phyloP scores from a whole-genome alignment of 768 basidiomycete genomes.

The Pulveroboletus sp. region DNA sequence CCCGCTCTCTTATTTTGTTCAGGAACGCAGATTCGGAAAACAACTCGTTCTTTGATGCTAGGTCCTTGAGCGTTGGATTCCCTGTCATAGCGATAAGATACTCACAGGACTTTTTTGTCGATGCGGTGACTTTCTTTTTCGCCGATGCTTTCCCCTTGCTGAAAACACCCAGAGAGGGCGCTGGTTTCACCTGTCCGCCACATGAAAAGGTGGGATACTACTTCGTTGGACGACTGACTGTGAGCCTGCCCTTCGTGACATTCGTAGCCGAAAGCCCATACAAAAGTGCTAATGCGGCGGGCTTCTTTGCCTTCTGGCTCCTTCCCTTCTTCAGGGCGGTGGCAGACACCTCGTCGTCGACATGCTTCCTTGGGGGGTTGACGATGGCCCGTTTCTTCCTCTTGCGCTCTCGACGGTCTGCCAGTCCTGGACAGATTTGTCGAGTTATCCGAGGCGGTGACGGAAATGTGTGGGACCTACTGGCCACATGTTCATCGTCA shows the following conservation, averaged over 20 bases:
- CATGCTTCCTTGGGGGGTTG: slow-evolving; percentile 19
- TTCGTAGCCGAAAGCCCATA: slow-evolving; percentile 38
- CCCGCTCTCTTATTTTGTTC: slow-evolving; percentile 24
- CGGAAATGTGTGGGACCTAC: slow-evolving; percentile 24
- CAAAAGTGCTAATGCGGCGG: slow-evolving; percentile 33
- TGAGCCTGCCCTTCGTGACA: slow-evolving; percentile 34
- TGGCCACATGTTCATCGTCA: slow-evolving; percentile 36
- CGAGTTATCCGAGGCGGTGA: background rate
- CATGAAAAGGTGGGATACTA: slow-evolving; percentile 1
- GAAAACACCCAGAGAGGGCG: slow-evolving; percentile 33
- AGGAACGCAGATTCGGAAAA: slow-evolving; percentile 51
- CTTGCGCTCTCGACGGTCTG: slow-evolving; percentile 63
- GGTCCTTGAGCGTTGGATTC: background rate
- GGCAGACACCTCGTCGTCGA: slow-evolving; percentile 1
- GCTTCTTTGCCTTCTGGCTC: slow-evolving; percentile 21
- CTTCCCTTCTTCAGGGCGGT: slow-evolving; percentile 11
- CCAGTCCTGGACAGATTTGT: slow-evolving; percentile 43
- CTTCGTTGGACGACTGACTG: slow-evolving; percentile 21
- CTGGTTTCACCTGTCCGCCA: slow-evolving; percentile 27
- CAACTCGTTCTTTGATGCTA: slow-evolving; percentile 13
- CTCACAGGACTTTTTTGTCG: slow-evolving; percentile 17
- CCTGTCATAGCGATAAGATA: background rate
- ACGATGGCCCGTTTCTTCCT: slow-evolving; percentile 55
- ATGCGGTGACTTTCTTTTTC: slow-evolving; percentile 19
- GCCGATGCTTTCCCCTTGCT: slow-evolving; percentile 34